phyloP scores from a whole-genome alignment of 108 stramenopile species.

The Fistulifera solaris region DNA sequence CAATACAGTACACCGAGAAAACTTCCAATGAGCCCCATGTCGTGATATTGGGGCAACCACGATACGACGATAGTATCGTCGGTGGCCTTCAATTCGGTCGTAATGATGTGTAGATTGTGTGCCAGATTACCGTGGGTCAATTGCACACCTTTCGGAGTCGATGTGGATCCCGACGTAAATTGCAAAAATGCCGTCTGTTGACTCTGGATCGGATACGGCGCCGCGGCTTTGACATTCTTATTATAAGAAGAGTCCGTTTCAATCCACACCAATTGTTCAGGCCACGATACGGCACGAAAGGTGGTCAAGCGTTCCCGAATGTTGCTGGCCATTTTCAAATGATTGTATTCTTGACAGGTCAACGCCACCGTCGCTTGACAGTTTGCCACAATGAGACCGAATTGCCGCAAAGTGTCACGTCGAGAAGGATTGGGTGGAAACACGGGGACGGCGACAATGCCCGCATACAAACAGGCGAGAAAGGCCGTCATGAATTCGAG shows the following conservation, averaged over 20 bases:
- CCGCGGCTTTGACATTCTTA: not conserved
- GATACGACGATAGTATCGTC: conserved; percentile 84
- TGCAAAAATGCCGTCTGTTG: conserved; percentile 85
- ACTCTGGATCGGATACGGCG: not conserved
- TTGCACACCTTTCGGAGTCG: conserved; percentile 93
- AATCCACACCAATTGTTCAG: conserved; percentile 70
- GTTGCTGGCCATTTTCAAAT: conserved; percentile 44
- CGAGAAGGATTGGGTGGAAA: conserved; percentile 92
- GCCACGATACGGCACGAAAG: conserved; percentile 35
- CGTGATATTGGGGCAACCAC: conserved; percentile 99
- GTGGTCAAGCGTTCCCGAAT: conserved; percentile 5
- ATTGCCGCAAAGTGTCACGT: conserved; percentile 66
- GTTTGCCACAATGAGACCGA: conserved; percentile 59
- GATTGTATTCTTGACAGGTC: conserved; percentile 78
- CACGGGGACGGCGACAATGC: conserved; percentile 87
- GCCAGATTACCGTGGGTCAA: conserved; percentile 82
- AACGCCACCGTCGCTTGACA: conserved; percentile 83
- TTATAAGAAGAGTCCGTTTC: conserved; percentile 35
- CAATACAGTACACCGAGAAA: conserved; percentile 89
- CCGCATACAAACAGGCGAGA: conserved; percentile 88
- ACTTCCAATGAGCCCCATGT: conserved; percentile 99
- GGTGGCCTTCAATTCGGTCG: conserved; percentile 60
- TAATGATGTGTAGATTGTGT: conserved; percentile 89
- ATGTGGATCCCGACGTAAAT: conserved; percentile 96
- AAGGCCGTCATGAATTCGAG: conserved; percentile 93